A percentile compares a stretch with the other conserved stretches of the same genome.
Evolutionary conservation across 2,329 filamentous ascomycete genomes (phyloP).

Genomic region (Thielaviopsis punctulata): DNA sequence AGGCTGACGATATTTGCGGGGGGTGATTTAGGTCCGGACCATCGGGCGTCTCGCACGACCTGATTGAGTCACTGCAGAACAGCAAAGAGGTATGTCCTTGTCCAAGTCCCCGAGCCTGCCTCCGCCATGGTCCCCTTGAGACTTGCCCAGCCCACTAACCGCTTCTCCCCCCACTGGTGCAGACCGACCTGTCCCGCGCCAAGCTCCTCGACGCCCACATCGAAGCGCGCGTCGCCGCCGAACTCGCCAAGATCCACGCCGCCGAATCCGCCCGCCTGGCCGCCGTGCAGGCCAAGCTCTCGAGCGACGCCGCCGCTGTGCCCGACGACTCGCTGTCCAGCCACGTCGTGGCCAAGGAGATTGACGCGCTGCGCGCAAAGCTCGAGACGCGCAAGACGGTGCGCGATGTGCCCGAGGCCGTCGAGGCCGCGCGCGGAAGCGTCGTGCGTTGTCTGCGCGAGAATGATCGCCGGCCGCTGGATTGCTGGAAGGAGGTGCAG

Average conservation of each 20-base stretch:
- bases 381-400: constrained; percentile 47
- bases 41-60: constrained; percentile 53
- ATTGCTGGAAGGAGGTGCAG: constrained; percentile 91
- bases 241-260: constrained; percentile 64
- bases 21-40: constrained; percentile 24
- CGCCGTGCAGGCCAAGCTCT: constrained; percentile 47
- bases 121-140: too few species aligned
- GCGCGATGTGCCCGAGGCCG: constrained; percentile 49
- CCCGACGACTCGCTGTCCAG: constrained; percentile 20
- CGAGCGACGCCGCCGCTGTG: constrained; percentile 34
- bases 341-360: constrained; percentile 39
- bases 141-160: background rate
- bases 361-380: constrained; percentile 39
- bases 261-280: constrained; percentile 53
- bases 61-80: constrained; percentile 67
- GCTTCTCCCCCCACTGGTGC: constrained; percentile 4
- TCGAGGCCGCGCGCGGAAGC: constrained; percentile 58
- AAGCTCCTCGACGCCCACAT: constrained; percentile 74
- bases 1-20: background rate
- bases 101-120: background rate
- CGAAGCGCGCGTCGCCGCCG: constrained; percentile 68
- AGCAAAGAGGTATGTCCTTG: constrained; percentile 56
- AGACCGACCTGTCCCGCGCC: constrained; percentile 81
- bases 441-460: constrained; percentile 66
- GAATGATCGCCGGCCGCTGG: constrained; percentile 73